These are phyloP conservation scores for Davidsoniella neocaledoniae DNA, from an alignment of 2,329 filamentous ascomycete genomes.

Conservation along the genomic window DNA sequence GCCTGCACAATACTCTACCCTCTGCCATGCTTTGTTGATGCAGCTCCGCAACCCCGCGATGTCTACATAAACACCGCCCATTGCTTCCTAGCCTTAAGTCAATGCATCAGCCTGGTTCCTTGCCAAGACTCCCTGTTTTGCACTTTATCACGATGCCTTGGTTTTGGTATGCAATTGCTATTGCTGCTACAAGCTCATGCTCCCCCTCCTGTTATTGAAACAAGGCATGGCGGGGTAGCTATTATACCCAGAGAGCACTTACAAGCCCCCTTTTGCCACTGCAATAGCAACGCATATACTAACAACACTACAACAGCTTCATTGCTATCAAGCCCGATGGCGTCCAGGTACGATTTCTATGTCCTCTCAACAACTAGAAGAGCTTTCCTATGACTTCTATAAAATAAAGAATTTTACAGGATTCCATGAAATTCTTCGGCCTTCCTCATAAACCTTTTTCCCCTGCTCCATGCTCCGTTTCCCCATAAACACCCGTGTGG, in stretches of 20 bases:
- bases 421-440: conserved; percentile 8
- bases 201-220: no score
- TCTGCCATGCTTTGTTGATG: no score
- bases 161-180: neutral
- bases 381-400: neutral
- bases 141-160: neutral
- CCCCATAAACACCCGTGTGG: conserved; percentile 2
- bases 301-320: conserved; percentile 46
- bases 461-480: neutral
- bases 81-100: conserved; percentile 7
- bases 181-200: neutral
- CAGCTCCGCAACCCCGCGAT: no score
- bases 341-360: conserved; percentile 64
- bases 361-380: neutral
- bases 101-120: no score
- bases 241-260: neutral
- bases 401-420: conserved; percentile 1
- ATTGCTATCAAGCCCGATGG: conserved; percentile 99
- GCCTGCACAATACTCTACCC: no score
- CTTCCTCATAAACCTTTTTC: conserved; percentile 5
- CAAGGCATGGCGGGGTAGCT: conserved; percentile 1
- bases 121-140: no score
- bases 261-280: conserved; percentile 17
- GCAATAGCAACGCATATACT: conserved; percentile 7
- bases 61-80: neutral